Evolutionary conservation across 352 stramenopile species (phyloP).

Genomic region (Phytophthora litchii): DNA sequence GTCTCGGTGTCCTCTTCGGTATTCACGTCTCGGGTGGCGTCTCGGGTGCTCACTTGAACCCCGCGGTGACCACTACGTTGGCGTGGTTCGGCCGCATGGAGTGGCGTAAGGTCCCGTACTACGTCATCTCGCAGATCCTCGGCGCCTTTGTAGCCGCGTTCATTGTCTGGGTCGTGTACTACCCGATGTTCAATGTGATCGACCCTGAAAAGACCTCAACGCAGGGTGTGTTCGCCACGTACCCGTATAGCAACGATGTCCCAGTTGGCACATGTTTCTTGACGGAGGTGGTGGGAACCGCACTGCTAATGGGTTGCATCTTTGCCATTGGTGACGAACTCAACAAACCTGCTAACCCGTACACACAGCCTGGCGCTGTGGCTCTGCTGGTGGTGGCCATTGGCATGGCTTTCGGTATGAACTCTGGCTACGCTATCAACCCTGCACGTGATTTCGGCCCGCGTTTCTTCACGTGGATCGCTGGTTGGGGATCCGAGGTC

Average conservation of each 20-base stretch:
- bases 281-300: constrained; percentile 67
- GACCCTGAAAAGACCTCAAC: constrained; percentile 50
- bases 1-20: constrained; percentile 73
- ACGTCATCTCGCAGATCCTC: constrained; percentile 57
- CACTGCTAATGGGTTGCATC: constrained; percentile 64
- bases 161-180: constrained; percentile 61
- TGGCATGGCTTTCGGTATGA: constrained; percentile 77
- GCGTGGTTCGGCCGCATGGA: constrained; percentile 53
- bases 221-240: constrained; percentile 56
- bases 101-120: constrained; percentile 64
- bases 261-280: constrained; percentile 53
- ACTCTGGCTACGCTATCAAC: constrained; percentile 77
- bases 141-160: constrained; percentile 55
- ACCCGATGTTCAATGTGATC: constrained; percentile 51
- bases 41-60: constrained; percentile 72
- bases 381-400: constrained; percentile 65
- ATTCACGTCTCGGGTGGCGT: constrained; percentile 64
- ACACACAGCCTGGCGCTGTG: constrained; percentile 46
- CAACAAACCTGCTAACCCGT: constrained; percentile 60
- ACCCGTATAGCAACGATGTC: constrained; percentile 44
- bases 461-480: constrained; percentile 47
- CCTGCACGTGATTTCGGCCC: constrained; percentile 61
- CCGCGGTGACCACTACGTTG: constrained; percentile 60
- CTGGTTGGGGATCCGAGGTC: constrained; percentile 47
- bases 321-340: constrained; percentile 60